Base-by-base conservation (phyloP, 306 rosid species). In the Vigna reflexopilosa region DNA sequence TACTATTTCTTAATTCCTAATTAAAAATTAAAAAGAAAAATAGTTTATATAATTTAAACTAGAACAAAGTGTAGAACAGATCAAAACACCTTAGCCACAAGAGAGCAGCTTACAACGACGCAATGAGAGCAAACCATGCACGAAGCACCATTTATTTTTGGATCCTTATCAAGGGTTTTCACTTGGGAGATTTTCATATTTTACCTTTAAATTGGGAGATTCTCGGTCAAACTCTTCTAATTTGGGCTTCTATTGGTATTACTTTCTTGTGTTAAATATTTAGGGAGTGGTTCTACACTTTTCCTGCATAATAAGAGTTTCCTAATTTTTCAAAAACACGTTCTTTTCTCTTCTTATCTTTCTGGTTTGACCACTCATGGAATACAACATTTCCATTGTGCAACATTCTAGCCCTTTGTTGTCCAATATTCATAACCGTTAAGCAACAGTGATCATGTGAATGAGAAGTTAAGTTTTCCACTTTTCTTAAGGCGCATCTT, bases 101-200 rank as follows among this genome's bases (percentile, higher is more conserved):
- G 34, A 30, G 34, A 30, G 34, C 34, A 30, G 34, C 34, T 30
- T 30, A 30, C 34, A 3, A 30, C 34, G 34, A 26, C 28, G 3
- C 3, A 26, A 26, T 2, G 28, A 30, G 34, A 30, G 34, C 34
- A 30, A 4, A 30, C 34, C 34, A 30, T 30, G 34, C 34, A 30
- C 5, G 34, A 30, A 30, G 34, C 34, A 30, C 11, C 48, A 51
- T 30, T 65, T 34, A 50, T 34, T 38, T 64, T 16, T 65, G 65
- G 65, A 76, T 64, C 32, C 19, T 36, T 76, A 38, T 48, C 24
- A 61, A 30, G 20, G 20, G 59, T 58, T 74, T 26, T 64, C 40
- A 30, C 58, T 7, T 36, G 19, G 20, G 44, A 49, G 63, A n/a
- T 77, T 70, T 22, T 42, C 34, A 24, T 24, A 51, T 40, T 54